Evolutionary conservation across 2,329 filamentous ascomycete genomes (phyloP).

Genomic region (Didymella exigua): DNA sequence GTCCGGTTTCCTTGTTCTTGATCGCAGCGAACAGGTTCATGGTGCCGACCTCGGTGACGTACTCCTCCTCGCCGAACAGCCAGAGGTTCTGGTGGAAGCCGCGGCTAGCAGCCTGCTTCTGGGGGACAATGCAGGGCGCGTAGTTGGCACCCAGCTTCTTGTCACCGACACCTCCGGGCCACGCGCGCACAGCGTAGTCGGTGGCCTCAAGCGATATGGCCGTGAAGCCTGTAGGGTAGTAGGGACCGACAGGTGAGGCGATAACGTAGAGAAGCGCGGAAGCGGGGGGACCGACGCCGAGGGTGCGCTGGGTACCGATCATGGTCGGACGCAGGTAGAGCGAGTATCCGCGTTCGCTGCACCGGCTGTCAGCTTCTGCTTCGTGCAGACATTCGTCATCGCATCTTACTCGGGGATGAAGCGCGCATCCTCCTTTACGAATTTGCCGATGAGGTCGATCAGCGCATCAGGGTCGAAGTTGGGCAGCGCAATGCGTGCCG

Average conservation of each 20-base stretch:
- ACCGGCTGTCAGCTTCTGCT: slow-evolving; percentile 16
- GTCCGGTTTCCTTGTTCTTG: slow-evolving; percentile 82
- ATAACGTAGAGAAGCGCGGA: slow-evolving; percentile 94
- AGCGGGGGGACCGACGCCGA: slow-evolving; percentile 90
- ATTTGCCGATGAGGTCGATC: slow-evolving; percentile 79
- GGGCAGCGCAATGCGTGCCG: slow-evolving; percentile 88
- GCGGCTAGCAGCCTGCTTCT: slow-evolving; percentile 85
- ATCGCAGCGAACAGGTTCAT: slow-evolving; percentile 97
- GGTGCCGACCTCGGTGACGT: slow-evolving; percentile 94
- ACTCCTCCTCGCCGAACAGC: slow-evolving; percentile 95
- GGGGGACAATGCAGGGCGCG: slow-evolving; percentile 97
- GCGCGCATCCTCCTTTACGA: slow-evolving; percentile 79
- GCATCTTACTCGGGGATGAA: slow-evolving; percentile 78
- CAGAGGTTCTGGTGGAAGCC: slow-evolving; percentile 98
- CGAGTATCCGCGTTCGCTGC: slow-evolving; percentile 76
- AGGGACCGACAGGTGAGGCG: slow-evolving; percentile 93
- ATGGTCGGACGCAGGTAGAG: slow-evolving; percentile 95
- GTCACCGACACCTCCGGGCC: slow-evolving; percentile 96
- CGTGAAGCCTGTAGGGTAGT: slow-evolving; percentile 99
- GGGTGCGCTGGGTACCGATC: slow-evolving; percentile 94
- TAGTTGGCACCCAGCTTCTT: slow-evolving; percentile 99
- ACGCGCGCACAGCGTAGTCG: slow-evolving; percentile 93
- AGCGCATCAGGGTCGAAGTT: slow-evolving; percentile 77
- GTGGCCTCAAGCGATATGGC: slow-evolving; percentile 94
- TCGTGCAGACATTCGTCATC: background rate